Evolutionary conservation across 169 alveolate genomes (phyloP), one percentile per base, ranked within the genome.

Genomic region (Plasmodium malariae): DNA sequence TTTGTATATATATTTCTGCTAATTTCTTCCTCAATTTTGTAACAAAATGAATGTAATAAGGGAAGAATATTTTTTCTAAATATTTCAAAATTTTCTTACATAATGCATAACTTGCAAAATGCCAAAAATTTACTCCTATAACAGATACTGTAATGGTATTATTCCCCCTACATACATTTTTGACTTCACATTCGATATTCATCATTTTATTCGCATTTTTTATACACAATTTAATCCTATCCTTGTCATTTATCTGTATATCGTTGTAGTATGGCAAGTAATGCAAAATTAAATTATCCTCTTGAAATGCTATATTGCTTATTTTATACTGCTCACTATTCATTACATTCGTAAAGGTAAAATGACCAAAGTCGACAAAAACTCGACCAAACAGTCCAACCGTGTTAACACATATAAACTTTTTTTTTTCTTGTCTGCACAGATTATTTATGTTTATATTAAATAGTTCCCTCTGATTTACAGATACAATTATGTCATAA

Each of bases 371-470:
- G 48, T 80, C 90, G 36, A 80, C 57, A 51, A 80, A 80, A 14
- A 51, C 51, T 32, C 83, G 51, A n/a, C 90, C 90, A 80, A 80
- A 80, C 9, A 80, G 40, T n/a, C 90, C 90, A 37, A 65, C 70
- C 1, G 90, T 80, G 49, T 80, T 80, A 65, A 80, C 90, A 51
- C 83, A 45, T 55, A 80, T 80, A 55, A 80, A 80, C 24, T 80
- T 80, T 24, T 57, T 80, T 80, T 40, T 37, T 49, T 80, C 57
- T 48, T 49, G 0, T 51, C 90, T 65, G 34, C 90, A 80, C 17
- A 49, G 11, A 80, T 80, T 80, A 49, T 55, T 80, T 54, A 80
- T 24, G 36, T 67, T n/a, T 49, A 80, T 30, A 21, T 80, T 80
- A 30, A 80, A 49, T 6, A 28, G 14, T 21, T 45, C 60, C 21